Percentiles rank a stretch among this genome's conserved stretches.
Conservation (phyloP, 257 asterid species). For the Rhazya stricta region DNA sequence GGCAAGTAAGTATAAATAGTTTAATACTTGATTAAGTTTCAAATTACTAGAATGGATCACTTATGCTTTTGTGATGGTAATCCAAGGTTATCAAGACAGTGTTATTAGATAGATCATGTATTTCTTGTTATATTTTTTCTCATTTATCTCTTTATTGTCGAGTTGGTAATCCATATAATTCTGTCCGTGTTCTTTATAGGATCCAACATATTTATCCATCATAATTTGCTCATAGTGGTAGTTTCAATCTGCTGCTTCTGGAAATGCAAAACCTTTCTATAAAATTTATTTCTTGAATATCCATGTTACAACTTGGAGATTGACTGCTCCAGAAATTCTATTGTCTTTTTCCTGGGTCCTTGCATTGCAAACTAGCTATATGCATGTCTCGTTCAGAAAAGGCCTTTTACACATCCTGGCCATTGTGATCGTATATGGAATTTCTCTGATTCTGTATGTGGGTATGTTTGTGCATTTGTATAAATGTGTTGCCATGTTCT, state of each 20-base stretch:
- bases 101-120: background rate
- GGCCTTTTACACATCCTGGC: background rate
- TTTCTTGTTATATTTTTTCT: background rate
- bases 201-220: background rate
- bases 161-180: background rate
- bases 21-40: background rate
- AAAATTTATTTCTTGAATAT: background rate
- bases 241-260: conserved; percentile 3
- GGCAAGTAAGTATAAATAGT: conserved; percentile 57
- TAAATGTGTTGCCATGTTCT: no score
- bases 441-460: background rate
- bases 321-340: background rate
- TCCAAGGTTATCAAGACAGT: background rate
- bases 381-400: background rate
- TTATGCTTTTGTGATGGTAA: background rate
- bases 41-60: background rate
- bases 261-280: background rate
- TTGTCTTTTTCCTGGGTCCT: background rate
- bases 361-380: background rate
- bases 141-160: background rate
- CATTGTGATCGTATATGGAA: background rate
- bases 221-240: background rate
- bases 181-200: background rate
- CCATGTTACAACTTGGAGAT: background rate
- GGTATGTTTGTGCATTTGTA: background rate